Percentiles rank a stretch among this genome's conserved stretches.
Conservation (phyloP, 495 filamentous ascomycete species). For the Polyplosphaeria fusca region DNA sequence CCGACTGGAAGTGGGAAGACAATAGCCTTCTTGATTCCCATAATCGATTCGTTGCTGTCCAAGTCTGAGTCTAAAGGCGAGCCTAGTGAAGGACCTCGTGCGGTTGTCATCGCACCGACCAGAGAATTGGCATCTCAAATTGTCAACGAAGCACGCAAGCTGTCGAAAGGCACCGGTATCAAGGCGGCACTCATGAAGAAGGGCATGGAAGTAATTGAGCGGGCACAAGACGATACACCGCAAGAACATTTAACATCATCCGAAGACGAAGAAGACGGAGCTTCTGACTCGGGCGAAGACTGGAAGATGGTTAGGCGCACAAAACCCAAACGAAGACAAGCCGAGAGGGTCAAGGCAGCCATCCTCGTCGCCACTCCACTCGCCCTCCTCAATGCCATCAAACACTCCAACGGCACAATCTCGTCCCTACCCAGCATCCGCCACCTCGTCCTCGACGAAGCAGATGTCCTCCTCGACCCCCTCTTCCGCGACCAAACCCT, state of each 20-base stretch:
- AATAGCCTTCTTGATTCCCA: slow-evolving; percentile 81
- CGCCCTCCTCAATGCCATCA: slow-evolving; percentile 69
- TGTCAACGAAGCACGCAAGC: slow-evolving; percentile 83
- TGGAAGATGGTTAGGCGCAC: slow-evolving; percentile 25
- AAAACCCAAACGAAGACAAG: slow-evolving; percentile 32
- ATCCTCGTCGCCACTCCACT: slow-evolving; percentile 88
- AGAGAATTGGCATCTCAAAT: slow-evolving; percentile 91
- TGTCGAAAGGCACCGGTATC: slow-evolving; percentile 72
- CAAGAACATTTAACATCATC: slow-evolving; percentile 34
- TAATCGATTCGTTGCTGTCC: slow-evolving; percentile 69
- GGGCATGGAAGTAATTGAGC: slow-evolving; percentile 66
- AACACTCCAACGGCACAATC: slow-evolving; percentile 44
- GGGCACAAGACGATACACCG: slow-evolving; percentile 34
- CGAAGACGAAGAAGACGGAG: slow-evolving; percentile 37
- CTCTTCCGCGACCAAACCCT: slow-evolving; percentile 89
- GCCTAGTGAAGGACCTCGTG: slow-evolving; percentile 35
- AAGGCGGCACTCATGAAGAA: slow-evolving; percentile 81
- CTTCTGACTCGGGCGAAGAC: neutral
- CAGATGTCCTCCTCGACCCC: slow-evolving; percentile 88
- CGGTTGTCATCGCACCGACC: slow-evolving; percentile 82
- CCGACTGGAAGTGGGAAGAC: slow-evolving; percentile 99
- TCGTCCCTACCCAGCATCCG: slow-evolving; percentile 60
- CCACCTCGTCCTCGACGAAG: slow-evolving; percentile 83
- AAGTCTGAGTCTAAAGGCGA: slow-evolving; percentile 38
- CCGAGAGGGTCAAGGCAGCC: slow-evolving; percentile 58